Conservation (phyloP, 1,284 basidiomycete species). For the Cystobasidiaceae sp. region DNA sequence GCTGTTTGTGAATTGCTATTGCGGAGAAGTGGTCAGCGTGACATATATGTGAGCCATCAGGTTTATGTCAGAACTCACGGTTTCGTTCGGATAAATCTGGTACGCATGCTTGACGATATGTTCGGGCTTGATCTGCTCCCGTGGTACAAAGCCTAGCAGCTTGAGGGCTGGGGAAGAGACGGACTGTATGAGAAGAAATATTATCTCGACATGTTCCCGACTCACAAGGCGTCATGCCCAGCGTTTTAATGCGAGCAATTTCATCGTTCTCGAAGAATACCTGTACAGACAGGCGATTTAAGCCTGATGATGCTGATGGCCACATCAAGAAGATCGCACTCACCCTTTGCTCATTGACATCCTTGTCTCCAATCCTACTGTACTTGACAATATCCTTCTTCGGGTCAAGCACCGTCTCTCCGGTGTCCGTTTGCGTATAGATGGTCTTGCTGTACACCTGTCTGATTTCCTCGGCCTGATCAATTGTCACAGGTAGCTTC, state of each 20-base stretch:
- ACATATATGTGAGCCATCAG: too few relatives aligned
- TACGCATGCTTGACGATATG: constrained; percentile 73
- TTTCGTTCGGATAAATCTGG: constrained; percentile 90
- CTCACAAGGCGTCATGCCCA: constrained; percentile 69
- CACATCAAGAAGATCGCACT: too few relatives aligned
- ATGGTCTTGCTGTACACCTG: constrained; percentile 24
- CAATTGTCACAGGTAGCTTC: constrained; percentile 70
- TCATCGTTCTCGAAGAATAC: constrained; percentile 82
- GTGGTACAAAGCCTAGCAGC: constrained; percentile 81
- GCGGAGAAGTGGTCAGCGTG: background rate
- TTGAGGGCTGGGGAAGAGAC: constrained; percentile 62
- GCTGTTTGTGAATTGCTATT: constrained; percentile 77
- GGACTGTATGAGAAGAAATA: too few relatives aligned
- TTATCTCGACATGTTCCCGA: constrained; percentile 18
- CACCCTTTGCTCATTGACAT: constrained; percentile 30
- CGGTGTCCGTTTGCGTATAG: constrained; percentile 33
- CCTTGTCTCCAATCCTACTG: constrained; percentile 43
- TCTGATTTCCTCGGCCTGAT: constrained; percentile 40
- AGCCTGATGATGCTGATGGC: too few relatives aligned
- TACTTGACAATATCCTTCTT: constrained; percentile 48
- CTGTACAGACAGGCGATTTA: too few relatives aligned
- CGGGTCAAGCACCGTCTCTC: constrained; percentile 31
- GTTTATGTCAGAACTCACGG: too few relatives aligned
- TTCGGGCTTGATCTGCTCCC: constrained; percentile 34
- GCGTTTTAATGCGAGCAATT: constrained; percentile 68